Evolutionary conservation across 345 rosid species (phyloP).

Genomic region (Gossypium mustelinum): DNA sequence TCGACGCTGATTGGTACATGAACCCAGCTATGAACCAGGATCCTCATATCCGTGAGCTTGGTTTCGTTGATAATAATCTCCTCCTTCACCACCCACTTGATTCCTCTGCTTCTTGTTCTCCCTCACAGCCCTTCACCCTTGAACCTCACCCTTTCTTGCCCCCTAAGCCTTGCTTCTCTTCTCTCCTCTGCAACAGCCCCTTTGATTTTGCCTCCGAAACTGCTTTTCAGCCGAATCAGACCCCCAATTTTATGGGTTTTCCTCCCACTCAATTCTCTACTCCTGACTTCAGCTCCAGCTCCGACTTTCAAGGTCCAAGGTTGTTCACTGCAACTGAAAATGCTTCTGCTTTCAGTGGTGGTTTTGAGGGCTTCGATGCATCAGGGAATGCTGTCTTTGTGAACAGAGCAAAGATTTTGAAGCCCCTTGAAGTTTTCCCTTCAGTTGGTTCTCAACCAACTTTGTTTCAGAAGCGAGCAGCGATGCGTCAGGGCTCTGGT

Average conservation of each 20-base stretch:
- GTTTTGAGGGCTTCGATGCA: slow-evolving; percentile 36
- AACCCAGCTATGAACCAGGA: slow-evolving; percentile 31
- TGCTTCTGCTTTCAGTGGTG: slow-evolving; percentile 30
- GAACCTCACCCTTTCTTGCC: background rate
- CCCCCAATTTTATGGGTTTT: slow-evolving; percentile 41
- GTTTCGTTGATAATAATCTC: slow-evolving; percentile 21
- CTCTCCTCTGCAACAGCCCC: slow-evolving; percentile 2
- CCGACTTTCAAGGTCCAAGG: slow-evolving; percentile 42
- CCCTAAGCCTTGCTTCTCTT: slow-evolving; percentile 1
- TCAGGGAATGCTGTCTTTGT: slow-evolving; percentile 33
- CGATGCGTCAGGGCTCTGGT: slow-evolving; percentile 47
- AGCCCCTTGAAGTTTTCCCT: slow-evolving; percentile 58
- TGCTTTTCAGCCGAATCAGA: slow-evolving; percentile 37
- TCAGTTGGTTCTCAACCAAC: slow-evolving; percentile 57
- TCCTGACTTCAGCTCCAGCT: slow-evolving; percentile 37
- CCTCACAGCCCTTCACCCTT: slow-evolving; percentile 47
- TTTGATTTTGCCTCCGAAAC: slow-evolving; percentile 48
- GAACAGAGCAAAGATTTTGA: slow-evolving; percentile 41
- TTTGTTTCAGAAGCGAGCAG: slow-evolving; percentile 81
- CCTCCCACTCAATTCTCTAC: slow-evolving; percentile 32
- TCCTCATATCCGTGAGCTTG: slow-evolving; percentile 19
- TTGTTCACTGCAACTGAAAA: slow-evolving; percentile 34
- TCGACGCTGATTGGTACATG: slow-evolving; percentile 58
- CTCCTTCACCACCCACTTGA: slow-evolving; percentile 53
- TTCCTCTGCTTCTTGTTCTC: slow-evolving; percentile 69